phyloP scores from a whole-genome alignment of 129 eudicot species.

The Arctium lappa region DNA sequence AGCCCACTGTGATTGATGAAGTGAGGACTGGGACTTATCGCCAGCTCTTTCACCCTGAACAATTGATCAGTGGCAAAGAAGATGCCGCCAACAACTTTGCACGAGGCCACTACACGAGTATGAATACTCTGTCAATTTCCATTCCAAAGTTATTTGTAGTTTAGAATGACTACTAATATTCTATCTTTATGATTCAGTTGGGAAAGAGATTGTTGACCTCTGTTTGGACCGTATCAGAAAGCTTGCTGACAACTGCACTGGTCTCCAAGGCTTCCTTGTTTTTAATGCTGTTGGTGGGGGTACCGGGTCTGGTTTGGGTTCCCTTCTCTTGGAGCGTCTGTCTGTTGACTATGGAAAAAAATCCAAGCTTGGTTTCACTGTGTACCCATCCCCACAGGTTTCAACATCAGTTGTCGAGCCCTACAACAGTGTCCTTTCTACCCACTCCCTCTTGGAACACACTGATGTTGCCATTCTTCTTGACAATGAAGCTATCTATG shows the following conservation, averaged over 20 bases:
- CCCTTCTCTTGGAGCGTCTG: conserved; percentile 53
- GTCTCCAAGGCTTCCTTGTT: conserved; percentile 47
- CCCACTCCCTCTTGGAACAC: conserved; percentile 46
- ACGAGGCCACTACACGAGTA: conserved; percentile 51
- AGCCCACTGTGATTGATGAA: conserved; percentile 51
- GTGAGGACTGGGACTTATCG: conserved; percentile 46
- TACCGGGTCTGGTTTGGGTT: conserved; percentile 59
- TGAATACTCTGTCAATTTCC: background rate
- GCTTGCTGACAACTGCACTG: conserved; percentile 49
- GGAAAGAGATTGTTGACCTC: conserved; percentile 47
- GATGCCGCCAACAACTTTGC: conserved; percentile 55
- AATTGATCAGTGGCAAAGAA: conserved; percentile 47
- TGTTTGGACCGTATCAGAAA: conserved; percentile 45
- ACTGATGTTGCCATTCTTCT: conserved; percentile 41
- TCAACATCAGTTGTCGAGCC: conserved; percentile 58
- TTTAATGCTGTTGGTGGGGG: conserved; percentile 49
- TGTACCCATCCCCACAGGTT: conserved; percentile 54
- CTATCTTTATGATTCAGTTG: conserved; percentile 18
- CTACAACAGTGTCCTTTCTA: conserved; percentile 45
- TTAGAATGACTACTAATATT: background rate
- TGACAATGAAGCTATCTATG: conserved; percentile 45
- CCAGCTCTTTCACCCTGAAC: conserved; percentile 49
- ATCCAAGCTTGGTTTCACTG: conserved; percentile 50
- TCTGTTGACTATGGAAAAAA: conserved; percentile 53
- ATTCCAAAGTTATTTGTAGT: background rate